Conservation (phyloP, 345 rosid species). For the Eucalyptus melliodora region DNA sequence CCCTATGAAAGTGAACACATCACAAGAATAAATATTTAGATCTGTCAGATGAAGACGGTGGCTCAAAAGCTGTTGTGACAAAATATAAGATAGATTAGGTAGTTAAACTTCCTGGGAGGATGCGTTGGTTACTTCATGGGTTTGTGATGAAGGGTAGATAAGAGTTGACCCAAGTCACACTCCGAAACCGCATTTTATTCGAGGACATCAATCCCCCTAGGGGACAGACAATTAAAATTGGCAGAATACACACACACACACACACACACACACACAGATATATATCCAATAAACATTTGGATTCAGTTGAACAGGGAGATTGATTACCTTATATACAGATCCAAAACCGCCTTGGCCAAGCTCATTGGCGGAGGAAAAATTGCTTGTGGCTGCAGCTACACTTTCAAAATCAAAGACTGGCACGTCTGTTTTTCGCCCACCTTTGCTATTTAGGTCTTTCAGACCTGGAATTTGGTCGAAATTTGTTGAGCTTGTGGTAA, state of each 20-base stretch:
- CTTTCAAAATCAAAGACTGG: neutral
- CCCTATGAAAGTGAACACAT: neutral
- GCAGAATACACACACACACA: neutral
- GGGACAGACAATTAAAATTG: neutral
- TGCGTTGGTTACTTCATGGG: neutral
- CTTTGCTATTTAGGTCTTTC: neutral
- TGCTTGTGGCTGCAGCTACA: constrained; percentile 1
- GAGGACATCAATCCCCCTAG: neutral
- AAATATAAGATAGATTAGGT: neutral
- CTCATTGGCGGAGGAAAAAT: constrained; percentile 2
- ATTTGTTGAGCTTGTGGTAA: neutral
- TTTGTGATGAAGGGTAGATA: neutral
- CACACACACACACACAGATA: no score
- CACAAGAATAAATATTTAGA: neutral
- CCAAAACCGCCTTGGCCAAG: constrained; percentile 17
- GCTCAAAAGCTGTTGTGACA: neutral
- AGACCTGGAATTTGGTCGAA: neutral
- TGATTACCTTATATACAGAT: constrained; percentile 3
- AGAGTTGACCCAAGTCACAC: neutral
- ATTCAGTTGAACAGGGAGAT: neutral
- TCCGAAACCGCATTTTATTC: neutral
- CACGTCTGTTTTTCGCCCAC: neutral
- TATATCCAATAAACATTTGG: neutral
- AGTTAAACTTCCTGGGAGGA: neutral
- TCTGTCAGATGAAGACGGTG: neutral